These are phyloP conservation scores for Diaporthe longicolla DNA, from an alignment of 2,329 filamentous ascomycete genomes.

Conservation along the genomic window DNA sequence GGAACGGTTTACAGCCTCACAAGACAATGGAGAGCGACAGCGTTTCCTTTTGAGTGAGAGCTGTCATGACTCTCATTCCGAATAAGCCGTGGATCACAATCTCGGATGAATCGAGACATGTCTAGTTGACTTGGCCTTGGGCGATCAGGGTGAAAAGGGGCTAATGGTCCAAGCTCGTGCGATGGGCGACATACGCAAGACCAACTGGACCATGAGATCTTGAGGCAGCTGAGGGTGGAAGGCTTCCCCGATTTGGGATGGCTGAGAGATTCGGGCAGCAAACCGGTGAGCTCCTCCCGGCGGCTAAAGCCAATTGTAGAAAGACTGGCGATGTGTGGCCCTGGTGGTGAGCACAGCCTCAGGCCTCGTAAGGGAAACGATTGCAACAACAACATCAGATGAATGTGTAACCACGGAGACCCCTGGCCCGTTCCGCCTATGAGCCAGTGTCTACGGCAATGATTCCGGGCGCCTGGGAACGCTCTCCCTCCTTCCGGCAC, in stretches of 20 bases:
- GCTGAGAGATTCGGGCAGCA: constrained; percentile 3
- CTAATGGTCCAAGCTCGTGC: constrained; percentile 16
- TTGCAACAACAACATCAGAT: constrained; percentile 12
- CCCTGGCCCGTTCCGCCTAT: constrained; percentile 25
- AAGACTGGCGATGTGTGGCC: constrained; percentile 15
- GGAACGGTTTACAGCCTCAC: background rate
- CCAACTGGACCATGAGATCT: background rate
- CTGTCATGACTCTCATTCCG: background rate
- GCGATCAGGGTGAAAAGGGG: constrained; percentile 1
- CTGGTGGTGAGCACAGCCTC: constrained; percentile 31
- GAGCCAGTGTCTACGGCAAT: constrained; percentile 23
- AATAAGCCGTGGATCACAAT: constrained; percentile 8
- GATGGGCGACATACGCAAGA: constrained; percentile 7
- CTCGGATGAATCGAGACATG: constrained; percentile 30
- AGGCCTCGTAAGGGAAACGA: constrained; percentile 8
- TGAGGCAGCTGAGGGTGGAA: constrained; percentile 5
- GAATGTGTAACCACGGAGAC: constrained; percentile 28
- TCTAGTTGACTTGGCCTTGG: background rate
- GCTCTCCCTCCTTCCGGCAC: background rate
- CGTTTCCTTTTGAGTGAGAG: constrained; percentile 15
- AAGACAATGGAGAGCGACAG: background rate
- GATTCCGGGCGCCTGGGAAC: background rate
- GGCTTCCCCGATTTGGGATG: constrained; percentile 25
- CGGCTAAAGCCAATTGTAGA: constrained; percentile 16
- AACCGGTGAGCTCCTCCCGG: background rate